Percentiles rank a stretch among this genome's conserved stretches.
Evolutionary conservation across 352 stramenopile genomes (phyloP).

Genomic region (Thalassiosira livingstoniorum): DNA sequence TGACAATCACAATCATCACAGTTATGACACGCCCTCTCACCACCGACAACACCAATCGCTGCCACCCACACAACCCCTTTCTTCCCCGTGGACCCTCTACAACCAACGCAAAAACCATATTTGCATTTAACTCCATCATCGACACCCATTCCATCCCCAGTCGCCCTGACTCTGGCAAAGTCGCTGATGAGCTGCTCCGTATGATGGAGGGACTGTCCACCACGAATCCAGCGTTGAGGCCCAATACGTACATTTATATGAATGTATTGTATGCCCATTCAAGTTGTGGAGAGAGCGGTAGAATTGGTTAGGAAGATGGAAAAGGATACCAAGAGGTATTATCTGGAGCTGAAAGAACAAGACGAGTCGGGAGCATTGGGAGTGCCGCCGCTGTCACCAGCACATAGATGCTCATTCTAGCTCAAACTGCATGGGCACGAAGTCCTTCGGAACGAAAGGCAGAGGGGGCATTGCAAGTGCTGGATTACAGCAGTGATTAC

Average conservation of each 20-base stretch:
- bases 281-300: conserved; percentile 62
- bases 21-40: too few species aligned
- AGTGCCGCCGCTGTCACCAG: conserved; percentile 63
- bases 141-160: conserved; percentile 68
- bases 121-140: conserved; percentile 74
- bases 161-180: conserved; percentile 65
- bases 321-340: conserved; percentile 57
- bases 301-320: conserved; percentile 73
- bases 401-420: conserved; percentile 65
- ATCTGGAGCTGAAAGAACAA: too few species aligned
- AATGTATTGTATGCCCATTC: conserved; percentile 70
- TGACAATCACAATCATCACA: too few species aligned
- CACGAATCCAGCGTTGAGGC: conserved; percentile 48
- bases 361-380: too few species aligned
- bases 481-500: too few species aligned
- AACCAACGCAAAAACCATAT: conserved; percentile 66
- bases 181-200: conserved; percentile 64
- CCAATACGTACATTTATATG: conserved; percentile 70
- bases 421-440: conserved; percentile 71
- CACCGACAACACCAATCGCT: too few species aligned
- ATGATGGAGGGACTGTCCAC: conserved; percentile 60
- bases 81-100: too few species aligned
- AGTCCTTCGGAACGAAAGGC: conserved; percentile 64
- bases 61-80: too few species aligned
- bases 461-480: conserved; percentile 61